These are phyloP conservation scores for Boechera stricta DNA, from an alignment of 345 rosid genomes.

Conservation along the genomic window DNA sequence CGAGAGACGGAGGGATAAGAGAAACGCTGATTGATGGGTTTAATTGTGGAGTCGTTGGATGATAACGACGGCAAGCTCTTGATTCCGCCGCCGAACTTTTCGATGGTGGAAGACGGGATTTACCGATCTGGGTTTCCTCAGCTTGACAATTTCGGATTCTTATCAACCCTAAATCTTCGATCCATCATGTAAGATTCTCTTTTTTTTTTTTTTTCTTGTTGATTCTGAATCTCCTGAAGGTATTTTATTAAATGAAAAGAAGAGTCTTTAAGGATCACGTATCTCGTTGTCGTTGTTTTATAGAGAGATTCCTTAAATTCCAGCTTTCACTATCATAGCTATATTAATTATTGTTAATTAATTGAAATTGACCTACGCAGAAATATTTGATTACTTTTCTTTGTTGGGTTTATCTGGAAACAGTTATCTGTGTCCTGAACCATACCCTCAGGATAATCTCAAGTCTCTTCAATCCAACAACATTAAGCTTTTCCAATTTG, in stretches of 20 bases:
- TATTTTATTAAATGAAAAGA: neutral
- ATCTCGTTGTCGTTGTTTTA: slow-evolving; percentile 25
- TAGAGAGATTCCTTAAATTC: neutral
- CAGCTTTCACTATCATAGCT: slow-evolving; percentile 25
- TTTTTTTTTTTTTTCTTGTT: neutral
- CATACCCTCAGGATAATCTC: slow-evolving; percentile 75
- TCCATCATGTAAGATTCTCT: slow-evolving; percentile 67
- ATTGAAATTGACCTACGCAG: slow-evolving; percentile 24
- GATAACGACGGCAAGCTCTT: slow-evolving; percentile 43
- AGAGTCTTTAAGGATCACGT: neutral
- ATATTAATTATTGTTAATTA: neutral
- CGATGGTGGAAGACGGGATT: slow-evolving; percentile 81
- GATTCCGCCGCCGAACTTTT: slow-evolving; percentile 74
- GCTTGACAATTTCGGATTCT: slow-evolving; percentile 60
- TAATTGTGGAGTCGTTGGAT: slow-evolving; percentile 41
- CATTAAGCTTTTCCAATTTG: slow-evolving; percentile 74
- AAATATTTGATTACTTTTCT: slow-evolving; percentile 29
- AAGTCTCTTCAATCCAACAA: slow-evolving; percentile 59
- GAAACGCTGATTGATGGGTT: slow-evolving; percentile 44
- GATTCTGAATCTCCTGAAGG: slow-evolving; percentile 27
- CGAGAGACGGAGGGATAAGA: slow-evolving; percentile 24
- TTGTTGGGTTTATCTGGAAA: slow-evolving; percentile 28
- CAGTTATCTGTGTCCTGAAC: slow-evolving; percentile 87
- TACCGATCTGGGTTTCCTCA: slow-evolving; percentile 78
- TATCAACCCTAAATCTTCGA: slow-evolving; percentile 69